A percentile compares a stretch with the other conserved stretches of the same genome.
Evolutionary conservation across 2,329 filamentous ascomycete species (phyloP).

Genomic region (Exophiala sp.): DNA sequence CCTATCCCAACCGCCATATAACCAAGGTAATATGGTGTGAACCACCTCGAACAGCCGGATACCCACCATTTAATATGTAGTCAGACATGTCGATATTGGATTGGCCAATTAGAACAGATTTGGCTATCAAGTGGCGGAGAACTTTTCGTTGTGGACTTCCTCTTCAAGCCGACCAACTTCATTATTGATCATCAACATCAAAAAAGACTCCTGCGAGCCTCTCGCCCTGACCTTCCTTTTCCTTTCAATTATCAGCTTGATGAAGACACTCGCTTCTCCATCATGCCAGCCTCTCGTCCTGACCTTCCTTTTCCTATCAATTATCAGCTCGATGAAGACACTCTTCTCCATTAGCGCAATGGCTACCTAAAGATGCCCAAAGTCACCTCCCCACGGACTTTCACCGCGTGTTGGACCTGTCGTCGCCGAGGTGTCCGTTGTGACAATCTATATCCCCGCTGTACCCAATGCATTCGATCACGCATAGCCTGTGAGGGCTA

Average conservation of each 20-base stretch:
- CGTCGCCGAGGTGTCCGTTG: conserved; percentile 13
- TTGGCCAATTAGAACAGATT: not conserved
- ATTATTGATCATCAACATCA: conserved; percentile 3
- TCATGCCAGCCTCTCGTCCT: not conserved
- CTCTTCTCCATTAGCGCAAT: not conserved
- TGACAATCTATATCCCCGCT: conserved; percentile 4
- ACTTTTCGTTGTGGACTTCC: conserved; percentile 6
- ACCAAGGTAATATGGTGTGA: too few species aligned
- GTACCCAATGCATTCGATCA: conserved; percentile 7
- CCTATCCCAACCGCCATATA: too few species aligned
- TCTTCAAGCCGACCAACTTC: conserved; percentile 2
- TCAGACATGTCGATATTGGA: not conserved
- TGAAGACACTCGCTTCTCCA: not conserved
- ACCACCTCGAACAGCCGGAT: too few species aligned
- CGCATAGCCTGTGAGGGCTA: conserved; percentile 13
- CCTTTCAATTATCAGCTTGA: not conserved
- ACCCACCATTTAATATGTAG: not conserved
- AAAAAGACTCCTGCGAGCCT: not conserved
- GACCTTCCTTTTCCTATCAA: not conserved
- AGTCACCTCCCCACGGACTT: conserved; percentile 7
- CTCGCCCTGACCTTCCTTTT: not conserved
- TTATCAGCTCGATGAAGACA: not conserved
- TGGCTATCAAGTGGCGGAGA: not conserved
- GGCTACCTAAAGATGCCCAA: conserved; percentile 8
- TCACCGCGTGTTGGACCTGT: conserved; percentile 16